Evolutionary conservation across 768 basidiomycete genomes (phyloP), one percentile per base, ranked within the genome.

Genomic region (Rhodotorula sphaerocarpa): DNA sequence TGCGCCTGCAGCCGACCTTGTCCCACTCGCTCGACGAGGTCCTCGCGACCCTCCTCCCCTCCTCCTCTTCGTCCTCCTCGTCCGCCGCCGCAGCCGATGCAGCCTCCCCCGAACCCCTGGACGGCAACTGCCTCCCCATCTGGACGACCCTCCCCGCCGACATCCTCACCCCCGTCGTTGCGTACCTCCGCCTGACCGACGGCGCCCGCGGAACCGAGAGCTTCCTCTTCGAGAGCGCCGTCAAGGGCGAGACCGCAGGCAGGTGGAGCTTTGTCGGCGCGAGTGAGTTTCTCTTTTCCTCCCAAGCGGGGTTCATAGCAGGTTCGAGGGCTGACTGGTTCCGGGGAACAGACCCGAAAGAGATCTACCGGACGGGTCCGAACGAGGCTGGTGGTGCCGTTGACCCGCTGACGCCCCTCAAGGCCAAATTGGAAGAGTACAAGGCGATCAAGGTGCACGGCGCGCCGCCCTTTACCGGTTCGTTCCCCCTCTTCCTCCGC

Each of bases 191-290:
- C 60, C 81, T 97, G 65, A 84, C 92, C 18, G 86, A 91, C 72
- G 72, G 71, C 7, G 67, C 67, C 0, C 46, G 59, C 14, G 66
- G 59, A 12, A 48, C 30, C 14, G 88, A 90, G 72, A 91, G 88
- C 74, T 99, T 97, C 75, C 77, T 99, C 50, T 81, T 99, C 46
- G 95, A 99, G 76, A 91, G 89, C 50, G 86, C 97, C 47, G 80
- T 89, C 33, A 86, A 83, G 33, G 92, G 91, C 45, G 90, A 95
- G 78, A 88, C 83, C 73, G 78, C 93, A 51, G 91, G 87, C 39
- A 83, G 95, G 56, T 99, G 93, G 76, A 90, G 88, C 72, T 97
- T 96, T 77, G 86, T 99, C 63, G 95, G 95, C 43, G 84, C 91
- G 75, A 89, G 93, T 93, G 73, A 72, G 81, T 75, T 39, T 15